Evolutionary conservation across 148 eudicot genomes (phyloP).

Genomic region (Spergularia marina): DNA sequence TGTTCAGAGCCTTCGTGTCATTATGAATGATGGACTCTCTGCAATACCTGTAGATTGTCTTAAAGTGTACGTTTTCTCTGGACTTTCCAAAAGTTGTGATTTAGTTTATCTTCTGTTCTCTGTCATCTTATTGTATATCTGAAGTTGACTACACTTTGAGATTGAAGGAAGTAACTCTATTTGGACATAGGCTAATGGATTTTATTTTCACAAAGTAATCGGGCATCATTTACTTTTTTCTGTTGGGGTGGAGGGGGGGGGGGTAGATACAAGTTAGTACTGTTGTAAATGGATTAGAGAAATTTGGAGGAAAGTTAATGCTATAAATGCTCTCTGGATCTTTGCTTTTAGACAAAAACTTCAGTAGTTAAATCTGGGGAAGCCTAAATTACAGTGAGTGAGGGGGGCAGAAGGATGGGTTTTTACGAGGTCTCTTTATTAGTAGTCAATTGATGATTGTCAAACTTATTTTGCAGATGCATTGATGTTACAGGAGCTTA

Average conservation of each 20-base stretch:
- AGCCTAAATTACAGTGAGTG: not conserved
- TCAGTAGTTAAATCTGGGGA: not conserved
- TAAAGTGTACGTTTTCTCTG: conserved; percentile 59
- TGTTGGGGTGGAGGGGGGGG: not conserved
- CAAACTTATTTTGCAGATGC: conserved; percentile 49
- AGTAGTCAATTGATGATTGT: conserved; percentile 10
- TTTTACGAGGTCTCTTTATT: not conserved
- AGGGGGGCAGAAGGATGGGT: not conserved
- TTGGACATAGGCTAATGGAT: not conserved
- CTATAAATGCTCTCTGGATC: not conserved
- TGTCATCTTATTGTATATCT: not conserved
- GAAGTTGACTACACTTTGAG: not conserved
- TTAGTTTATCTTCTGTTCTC: not conserved
- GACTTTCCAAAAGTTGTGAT: not conserved
- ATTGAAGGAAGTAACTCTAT: not conserved
- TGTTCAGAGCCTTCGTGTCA: conserved; percentile 81
- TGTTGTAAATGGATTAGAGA: not conserved
- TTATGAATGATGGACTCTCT: conserved; percentile 94
- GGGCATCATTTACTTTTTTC: not conserved
- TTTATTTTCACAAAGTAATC: not conserved
- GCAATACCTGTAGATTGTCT: conserved; percentile 81
- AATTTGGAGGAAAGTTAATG: not conserved
- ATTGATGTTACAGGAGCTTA: conserved; percentile 95
- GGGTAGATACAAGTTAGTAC: not conserved
- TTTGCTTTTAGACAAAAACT: not conserved